Evolutionary conservation across 2,329 filamentous ascomycete genomes (phyloP), one percentile per base, ranked within the genome.

Genomic region (Aspergillus bombycis): DNA sequence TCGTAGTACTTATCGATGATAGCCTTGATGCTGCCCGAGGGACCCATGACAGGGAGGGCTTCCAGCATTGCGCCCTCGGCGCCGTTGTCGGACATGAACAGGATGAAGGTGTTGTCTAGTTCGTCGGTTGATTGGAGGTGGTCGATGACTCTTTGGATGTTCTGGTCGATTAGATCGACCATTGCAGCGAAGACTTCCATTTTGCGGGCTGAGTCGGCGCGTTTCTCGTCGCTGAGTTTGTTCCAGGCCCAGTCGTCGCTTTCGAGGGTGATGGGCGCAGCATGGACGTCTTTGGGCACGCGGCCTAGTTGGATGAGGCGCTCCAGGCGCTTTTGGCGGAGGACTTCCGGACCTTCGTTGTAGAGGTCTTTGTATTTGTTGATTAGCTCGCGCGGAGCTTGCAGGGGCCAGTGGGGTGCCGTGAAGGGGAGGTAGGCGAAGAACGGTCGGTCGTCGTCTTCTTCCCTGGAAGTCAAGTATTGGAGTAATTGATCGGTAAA

Each of bases 161-260:
- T 86, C 63, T 73, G 72, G 67, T 90, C 88, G 57, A 89, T 88
- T 55, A 79, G 80, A 62, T 89, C 86, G 4, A 89, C 86, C 85
- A 90, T 89, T 12, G 80, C 88, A 0, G 88, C 87, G 62, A 85
- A 90, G 3, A 85, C 82, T 68, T 89, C 87, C 86, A 88, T 88
- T 50, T 50, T 46, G n/a, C 43, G 43, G 0, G 84, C 82, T 77
- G 81, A 67, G 73, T 73, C 71, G 0, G 80, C 81, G n/a, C 77
- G 73, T 50, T 75, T 74, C 68, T 80, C 75, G 64, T 81, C 78
- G 86, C 0, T 87, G 87, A 5, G 86, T 84, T 55, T 87, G 83
- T 68, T 89, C 89, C 0, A 86, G 77, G n/a, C 86, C 86, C 14
- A 80, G 38, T 41, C 38, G 8, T 41, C 38, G 7, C 38, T 41